These are phyloP conservation scores for Sanguinoderma infundibulare DNA, from an alignment of 1,284 basidiomycete species.

Conservation along the genomic window DNA sequence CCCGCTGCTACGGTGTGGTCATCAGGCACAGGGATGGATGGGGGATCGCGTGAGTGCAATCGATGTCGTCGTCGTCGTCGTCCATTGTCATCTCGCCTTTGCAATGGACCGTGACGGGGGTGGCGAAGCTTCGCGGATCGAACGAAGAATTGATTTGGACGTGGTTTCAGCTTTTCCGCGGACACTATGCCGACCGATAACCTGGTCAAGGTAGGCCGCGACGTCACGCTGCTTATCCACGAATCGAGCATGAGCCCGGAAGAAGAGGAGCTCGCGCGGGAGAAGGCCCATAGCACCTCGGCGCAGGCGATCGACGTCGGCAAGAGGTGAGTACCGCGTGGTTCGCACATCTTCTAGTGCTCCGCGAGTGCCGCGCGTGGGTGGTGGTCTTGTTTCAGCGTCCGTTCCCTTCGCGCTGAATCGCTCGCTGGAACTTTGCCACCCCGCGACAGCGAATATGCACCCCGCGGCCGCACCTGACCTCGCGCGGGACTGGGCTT, in stretches of 20 bases:
- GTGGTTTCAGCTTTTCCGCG: constrained; percentile 69
- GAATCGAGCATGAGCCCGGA: constrained; percentile 91
- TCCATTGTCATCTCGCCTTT: not conserved
- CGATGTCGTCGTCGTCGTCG: not conserved
- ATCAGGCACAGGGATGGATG: constrained; percentile 76
- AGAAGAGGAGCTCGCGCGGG: constrained; percentile 70
- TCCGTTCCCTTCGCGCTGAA: too few species aligned
- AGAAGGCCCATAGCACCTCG: constrained; percentile 90
- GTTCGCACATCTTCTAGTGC: not conserved
- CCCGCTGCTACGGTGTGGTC: constrained; percentile 72
- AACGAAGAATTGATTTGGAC: constrained; percentile 1
- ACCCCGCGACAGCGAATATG: not conserved
- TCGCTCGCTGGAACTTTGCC: not conserved
- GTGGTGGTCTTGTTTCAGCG: not conserved
- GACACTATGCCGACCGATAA: constrained; percentile 84
- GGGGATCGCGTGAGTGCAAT: constrained; percentile 73
- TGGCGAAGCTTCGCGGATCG: constrained; percentile 18
- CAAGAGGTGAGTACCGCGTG: constrained; percentile 58
- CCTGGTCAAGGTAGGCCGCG: constrained; percentile 68
- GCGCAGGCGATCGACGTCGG: constrained; percentile 87
- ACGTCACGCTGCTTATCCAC: constrained; percentile 87
- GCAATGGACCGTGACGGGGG: too few species aligned
- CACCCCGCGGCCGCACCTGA: not conserved
- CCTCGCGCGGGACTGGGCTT: not conserved
- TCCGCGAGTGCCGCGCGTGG: not conserved